Evolutionary conservation across 768 basidiomycete species (phyloP).

Genomic region (Termitomyces sp.): DNA sequence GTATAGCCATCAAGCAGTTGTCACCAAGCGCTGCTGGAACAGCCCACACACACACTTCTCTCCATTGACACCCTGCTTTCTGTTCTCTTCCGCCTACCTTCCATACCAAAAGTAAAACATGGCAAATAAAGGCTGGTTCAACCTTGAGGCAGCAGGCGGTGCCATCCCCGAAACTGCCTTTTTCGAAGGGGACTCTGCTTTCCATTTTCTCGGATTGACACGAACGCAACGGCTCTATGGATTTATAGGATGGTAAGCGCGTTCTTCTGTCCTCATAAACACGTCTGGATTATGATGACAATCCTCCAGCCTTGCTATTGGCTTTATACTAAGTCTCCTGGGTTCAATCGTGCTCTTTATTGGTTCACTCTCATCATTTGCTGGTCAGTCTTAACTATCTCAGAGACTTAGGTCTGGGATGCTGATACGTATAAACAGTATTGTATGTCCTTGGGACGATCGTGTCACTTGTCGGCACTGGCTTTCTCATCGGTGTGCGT

Average conservation of each 20-base stretch:
- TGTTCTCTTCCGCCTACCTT: neutral
- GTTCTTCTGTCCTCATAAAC: neutral
- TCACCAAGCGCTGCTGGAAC: slow-evolving; percentile 28
- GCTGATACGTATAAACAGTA: slow-evolving; percentile 37
- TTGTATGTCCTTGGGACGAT: slow-evolving; percentile 81
- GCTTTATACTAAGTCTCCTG: slow-evolving; percentile 77
- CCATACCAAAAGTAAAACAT: slow-evolving; percentile 21
- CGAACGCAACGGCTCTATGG: slow-evolving; percentile 82
- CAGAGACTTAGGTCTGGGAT: neutral
- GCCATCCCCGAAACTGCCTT: slow-evolving; percentile 73
- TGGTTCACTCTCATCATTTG: slow-evolving; percentile 64
- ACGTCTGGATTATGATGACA: neutral
- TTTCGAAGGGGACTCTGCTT: slow-evolving; percentile 89
- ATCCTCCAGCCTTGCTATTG: slow-evolving; percentile 55
- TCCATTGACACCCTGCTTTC: neutral
- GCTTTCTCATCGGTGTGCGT: slow-evolving; percentile 86
- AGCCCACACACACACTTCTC: slow-evolving; percentile 8
- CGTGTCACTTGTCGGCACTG: slow-evolving; percentile 80
- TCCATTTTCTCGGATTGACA: slow-evolving; percentile 73
- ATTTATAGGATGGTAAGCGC: slow-evolving; percentile 72
- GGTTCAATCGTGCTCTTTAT: slow-evolving; percentile 76
- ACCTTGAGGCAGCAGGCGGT: slow-evolving; percentile 64
- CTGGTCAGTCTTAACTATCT: slow-evolving; percentile 44
- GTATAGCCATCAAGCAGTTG: neutral
- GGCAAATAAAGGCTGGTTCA: slow-evolving; percentile 79